Percentiles rank a stretch among this genome's conserved stretches.
phyloP scores from a whole-genome alignment of 139 green algal genomes.

The Astrephomene gubernaculifera region DNA sequence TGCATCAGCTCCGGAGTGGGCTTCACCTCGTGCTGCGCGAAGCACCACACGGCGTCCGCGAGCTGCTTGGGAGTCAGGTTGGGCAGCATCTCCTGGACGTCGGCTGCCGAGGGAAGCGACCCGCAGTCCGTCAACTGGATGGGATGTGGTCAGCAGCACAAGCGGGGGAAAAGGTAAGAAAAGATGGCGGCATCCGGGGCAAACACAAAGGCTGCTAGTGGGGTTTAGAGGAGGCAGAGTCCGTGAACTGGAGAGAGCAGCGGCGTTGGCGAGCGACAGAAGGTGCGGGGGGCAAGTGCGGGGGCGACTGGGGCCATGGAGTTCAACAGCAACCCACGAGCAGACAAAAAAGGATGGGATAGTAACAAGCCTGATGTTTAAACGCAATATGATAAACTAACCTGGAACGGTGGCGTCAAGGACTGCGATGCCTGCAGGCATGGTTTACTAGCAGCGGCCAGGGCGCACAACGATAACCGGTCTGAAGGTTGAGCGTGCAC shows the following conservation, averaged over 20 bases:
- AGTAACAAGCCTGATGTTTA: background rate
- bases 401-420: background rate
- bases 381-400: background rate
- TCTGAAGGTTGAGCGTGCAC: background rate
- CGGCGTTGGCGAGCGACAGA: too few relatives aligned
- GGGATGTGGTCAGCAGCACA: background rate
- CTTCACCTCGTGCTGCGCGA: constrained; percentile 56
- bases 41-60: constrained; percentile 54
- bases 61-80: constrained; percentile 60
- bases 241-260: background rate
- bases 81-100: constrained; percentile 48
- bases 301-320: too few relatives aligned
- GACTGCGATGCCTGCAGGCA: background rate
- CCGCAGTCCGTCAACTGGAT: constrained; percentile 23
- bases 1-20: constrained; percentile 42
- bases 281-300: too few relatives aligned
- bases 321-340: too few relatives aligned
- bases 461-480: background rate
- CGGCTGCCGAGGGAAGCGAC: constrained; percentile 9
- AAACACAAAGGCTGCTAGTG: too few relatives aligned
- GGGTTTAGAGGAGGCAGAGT: background rate
- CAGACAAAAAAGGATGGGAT: too few relatives aligned
- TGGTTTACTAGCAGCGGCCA: background rate
- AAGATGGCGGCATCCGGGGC: too few relatives aligned
- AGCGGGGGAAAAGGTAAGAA: background rate